A percentile compares a stretch with the other conserved stretches of the same genome.
Evolutionary conservation across 129 eudicot species (phyloP).

Genomic region (Scalesia atractyloides): DNA sequence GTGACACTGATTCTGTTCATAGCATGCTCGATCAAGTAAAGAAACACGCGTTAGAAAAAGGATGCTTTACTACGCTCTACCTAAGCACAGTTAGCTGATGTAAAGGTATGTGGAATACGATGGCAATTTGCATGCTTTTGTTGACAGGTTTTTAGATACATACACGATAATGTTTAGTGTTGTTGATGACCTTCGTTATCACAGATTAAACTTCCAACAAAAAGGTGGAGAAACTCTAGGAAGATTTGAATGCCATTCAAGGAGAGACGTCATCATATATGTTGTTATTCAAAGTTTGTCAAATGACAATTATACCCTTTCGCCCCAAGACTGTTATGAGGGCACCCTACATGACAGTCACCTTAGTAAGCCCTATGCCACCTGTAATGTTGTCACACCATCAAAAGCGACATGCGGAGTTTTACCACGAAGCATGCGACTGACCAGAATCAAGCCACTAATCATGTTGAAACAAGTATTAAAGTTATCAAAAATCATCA

Average conservation of each 20-base stretch:
- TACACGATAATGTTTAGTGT: neutral
- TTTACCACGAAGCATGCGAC: too few relatives aligned
- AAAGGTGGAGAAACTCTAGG: slow-evolving; percentile 71
- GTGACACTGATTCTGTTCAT: slow-evolving; percentile 46
- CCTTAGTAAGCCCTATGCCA: slow-evolving; percentile 54
- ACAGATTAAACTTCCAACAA: slow-evolving; percentile 82
- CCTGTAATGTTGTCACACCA: too few relatives aligned
- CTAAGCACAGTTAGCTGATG: slow-evolving; percentile 78
- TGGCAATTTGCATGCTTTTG: too few relatives aligned
- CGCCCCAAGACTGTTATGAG: slow-evolving; percentile 54
- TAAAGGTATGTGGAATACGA: slow-evolving; percentile 50
- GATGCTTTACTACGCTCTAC: slow-evolving; percentile 63
- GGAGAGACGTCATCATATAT: slow-evolving; percentile 71
- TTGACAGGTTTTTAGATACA: neutral
- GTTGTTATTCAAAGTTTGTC: slow-evolving; percentile 65
- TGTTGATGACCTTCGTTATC: slow-evolving; percentile 12
- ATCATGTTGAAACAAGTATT: too few relatives aligned
- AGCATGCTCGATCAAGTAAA: slow-evolving; percentile 60
- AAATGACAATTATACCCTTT: slow-evolving; percentile 34
- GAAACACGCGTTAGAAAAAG: slow-evolving; percentile 55
- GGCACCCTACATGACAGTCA: slow-evolving; percentile 43
- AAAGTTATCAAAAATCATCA: too few relatives aligned
- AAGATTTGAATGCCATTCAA: slow-evolving; percentile 64
- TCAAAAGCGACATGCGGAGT: too few relatives aligned
- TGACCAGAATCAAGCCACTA: too few relatives aligned